Conservation (phyloP, 1,284 basidiomycete species). For the Trametes polyzona region DNA sequence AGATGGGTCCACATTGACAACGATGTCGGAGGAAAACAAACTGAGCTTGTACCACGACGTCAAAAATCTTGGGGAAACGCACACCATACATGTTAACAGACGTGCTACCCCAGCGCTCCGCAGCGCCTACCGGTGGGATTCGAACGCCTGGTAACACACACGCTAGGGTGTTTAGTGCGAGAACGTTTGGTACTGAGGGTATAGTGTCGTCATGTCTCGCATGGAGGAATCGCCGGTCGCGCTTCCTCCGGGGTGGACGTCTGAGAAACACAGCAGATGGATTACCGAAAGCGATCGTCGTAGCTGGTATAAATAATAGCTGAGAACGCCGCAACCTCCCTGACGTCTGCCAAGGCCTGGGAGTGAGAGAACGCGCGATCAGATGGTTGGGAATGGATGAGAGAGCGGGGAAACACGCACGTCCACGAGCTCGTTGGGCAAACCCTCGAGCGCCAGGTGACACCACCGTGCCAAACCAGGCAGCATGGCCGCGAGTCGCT, state of each 20-base stretch:
- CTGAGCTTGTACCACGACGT: neutral
- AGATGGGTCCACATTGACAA: slow-evolving; percentile 24
- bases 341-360: slow-evolving; percentile 36
- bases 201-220: neutral
- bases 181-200: slow-evolving; percentile 1
- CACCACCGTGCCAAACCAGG: slow-evolving; percentile 82
- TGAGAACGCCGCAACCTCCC: slow-evolving; percentile 38
- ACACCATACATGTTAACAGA: slow-evolving; percentile 9
- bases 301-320: slow-evolving; percentile 44
- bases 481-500: slow-evolving; percentile 68
- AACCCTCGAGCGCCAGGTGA: slow-evolving; percentile 65
- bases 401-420: slow-evolving; percentile 50
- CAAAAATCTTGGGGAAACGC: neutral
- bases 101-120: slow-evolving; percentile 1
- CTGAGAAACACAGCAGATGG: slow-evolving; percentile 5
- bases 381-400: neutral
- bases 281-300: slow-evolving; percentile 40
- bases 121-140: slow-evolving; percentile 15
- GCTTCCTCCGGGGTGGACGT: neutral
- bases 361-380: slow-evolving; percentile 1
- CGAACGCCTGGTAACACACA: neutral
- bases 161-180: neutral
- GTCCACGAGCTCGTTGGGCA: slow-evolving; percentile 86
- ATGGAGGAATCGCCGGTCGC: neutral
- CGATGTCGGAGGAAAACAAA: slow-evolving; percentile 6